A percentile compares a stretch with the other conserved stretches of the same genome.
Evolutionary conservation across 1,284 basidiomycete species (phyloP).

Genomic region (Cryptococcus floricola): DNA sequence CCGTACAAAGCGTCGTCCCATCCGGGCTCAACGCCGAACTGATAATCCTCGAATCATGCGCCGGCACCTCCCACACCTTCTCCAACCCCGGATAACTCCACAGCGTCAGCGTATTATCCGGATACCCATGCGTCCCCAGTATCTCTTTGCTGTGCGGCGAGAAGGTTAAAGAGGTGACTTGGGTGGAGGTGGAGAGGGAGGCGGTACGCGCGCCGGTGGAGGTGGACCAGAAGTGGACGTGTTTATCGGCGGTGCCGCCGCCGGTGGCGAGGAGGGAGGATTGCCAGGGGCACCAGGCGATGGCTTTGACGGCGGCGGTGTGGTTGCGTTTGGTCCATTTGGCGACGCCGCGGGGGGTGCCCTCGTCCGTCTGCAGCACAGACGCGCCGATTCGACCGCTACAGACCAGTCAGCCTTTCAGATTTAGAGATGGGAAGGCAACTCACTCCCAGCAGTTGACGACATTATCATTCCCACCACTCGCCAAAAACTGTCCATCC

Average conservation of each 20-base stretch:
- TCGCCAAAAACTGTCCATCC: constrained; percentile 84
- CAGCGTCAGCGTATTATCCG: constrained; percentile 57
- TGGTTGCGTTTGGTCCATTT: constrained; percentile 93
- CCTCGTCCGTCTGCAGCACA: constrained; percentile 40
- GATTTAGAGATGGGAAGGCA: not conserved
- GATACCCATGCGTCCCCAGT: constrained; percentile 88
- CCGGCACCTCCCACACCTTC: constrained; percentile 82
- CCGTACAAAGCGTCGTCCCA: constrained; percentile 83
- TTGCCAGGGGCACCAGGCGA: constrained; percentile 98
- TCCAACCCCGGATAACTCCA: constrained; percentile 59
- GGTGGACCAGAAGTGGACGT: constrained; percentile 89
- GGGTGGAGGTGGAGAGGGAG: constrained; percentile 75
- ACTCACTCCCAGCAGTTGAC: constrained; percentile 88
- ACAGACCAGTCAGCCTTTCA: not conserved
- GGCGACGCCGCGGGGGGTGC: constrained; percentile 61
- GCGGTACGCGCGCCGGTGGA: constrained; percentile 84
- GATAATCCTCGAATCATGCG: constrained; percentile 83
- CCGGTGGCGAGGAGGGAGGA: constrained; percentile 85
- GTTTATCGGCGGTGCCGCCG: constrained; percentile 90
- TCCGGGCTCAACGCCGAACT: constrained; percentile 80
- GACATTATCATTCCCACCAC: constrained; percentile 92
- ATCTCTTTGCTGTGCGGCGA: constrained; percentile 86
- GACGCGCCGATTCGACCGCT: constrained; percentile 57
- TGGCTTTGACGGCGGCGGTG: constrained; percentile 89
- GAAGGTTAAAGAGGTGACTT: constrained; percentile 90